Conservation (phyloP, 495 filamentous ascomycete genomes). For the Talaromyces proteolyticus region DNA sequence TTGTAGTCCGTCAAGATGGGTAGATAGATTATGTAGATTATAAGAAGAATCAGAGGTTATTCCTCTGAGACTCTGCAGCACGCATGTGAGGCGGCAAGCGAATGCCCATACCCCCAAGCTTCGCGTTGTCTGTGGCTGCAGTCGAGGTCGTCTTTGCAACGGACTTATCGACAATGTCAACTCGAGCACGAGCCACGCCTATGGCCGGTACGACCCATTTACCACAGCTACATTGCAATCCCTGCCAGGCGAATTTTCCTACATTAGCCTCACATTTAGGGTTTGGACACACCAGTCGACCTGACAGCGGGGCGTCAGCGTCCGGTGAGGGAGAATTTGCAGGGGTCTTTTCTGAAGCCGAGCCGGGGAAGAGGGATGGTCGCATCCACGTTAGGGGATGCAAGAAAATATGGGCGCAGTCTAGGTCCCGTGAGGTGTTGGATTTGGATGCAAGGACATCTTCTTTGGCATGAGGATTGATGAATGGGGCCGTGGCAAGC, state of each 20-base stretch:
- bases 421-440: constrained; percentile 6
- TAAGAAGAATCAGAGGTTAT: constrained; percentile 1
- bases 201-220: constrained; percentile 91
- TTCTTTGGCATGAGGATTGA: constrained; percentile 46
- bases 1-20: too few relatives aligned
- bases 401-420: constrained; percentile 81
- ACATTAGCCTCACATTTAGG: constrained; percentile 69
- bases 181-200: constrained; percentile 69
- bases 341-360: background rate
- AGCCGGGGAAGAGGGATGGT: constrained; percentile 50
- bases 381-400: constrained; percentile 95
- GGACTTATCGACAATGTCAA: constrained; percentile 51
- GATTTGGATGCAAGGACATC: constrained; percentile 11
- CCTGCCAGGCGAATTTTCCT: constrained; percentile 93
- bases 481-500: constrained; percentile 57
- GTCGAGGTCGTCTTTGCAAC: too few relatives aligned
- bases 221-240: constrained; percentile 86
- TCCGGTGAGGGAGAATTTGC: constrained; percentile 6
- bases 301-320: constrained; percentile 69
- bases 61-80: background rate
- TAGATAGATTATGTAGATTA: background rate
- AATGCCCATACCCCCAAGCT: constrained; percentile 25
- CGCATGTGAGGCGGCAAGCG: constrained; percentile 37
- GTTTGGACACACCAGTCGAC: constrained; percentile 78
- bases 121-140: too few relatives aligned